Conservation (phyloP, 2,329 filamentous ascomycete species). For the Cercospora beticola region DNA sequence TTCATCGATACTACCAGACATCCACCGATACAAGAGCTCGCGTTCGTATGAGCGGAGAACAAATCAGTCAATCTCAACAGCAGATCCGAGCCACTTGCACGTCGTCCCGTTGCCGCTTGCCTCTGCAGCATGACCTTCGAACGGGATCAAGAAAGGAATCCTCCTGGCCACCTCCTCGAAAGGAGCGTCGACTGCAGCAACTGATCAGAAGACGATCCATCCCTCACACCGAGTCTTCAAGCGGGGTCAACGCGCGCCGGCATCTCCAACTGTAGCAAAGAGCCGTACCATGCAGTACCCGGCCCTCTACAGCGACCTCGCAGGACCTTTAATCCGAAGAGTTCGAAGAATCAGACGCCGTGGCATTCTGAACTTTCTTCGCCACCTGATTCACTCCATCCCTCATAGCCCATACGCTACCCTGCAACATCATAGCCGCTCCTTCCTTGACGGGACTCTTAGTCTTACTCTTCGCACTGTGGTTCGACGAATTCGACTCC, state of each 20-base stretch:
- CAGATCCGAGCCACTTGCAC: neutral
- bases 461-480: neutral
- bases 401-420: neutral
- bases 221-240: no score
- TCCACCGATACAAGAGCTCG: neutral
- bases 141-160: neutral
- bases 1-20: neutral
- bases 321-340: neutral
- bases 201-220: neutral
- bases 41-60: neutral
- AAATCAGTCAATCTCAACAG: neutral
- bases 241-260: no score
- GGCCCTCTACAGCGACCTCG: no score
- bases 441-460: conserved; percentile 1
- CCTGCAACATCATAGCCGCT: neutral
- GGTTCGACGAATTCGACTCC: neutral
- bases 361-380: neutral
- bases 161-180: neutral
- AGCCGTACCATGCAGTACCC: no score
- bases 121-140: neutral
- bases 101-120: neutral
- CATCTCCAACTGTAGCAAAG: no score
- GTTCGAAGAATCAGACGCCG: neutral
- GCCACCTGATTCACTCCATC: neutral
- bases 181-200: neutral